Evolutionary conservation across 768 basidiomycete genomes (phyloP), one percentile per base, ranked within the genome.

Genomic region (Macrocybe gigantea): DNA sequence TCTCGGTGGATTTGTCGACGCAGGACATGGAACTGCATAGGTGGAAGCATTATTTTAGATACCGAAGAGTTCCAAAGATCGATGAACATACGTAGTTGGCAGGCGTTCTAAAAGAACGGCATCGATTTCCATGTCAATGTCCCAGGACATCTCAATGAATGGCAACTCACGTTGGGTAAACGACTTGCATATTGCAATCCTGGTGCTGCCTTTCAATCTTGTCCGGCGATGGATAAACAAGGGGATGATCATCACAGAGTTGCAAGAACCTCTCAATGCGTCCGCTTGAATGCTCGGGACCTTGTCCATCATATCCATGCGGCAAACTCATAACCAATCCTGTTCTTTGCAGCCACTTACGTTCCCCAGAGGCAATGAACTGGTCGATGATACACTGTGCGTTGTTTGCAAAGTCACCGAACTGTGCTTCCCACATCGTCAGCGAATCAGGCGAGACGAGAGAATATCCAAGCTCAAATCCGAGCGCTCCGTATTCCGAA

Each of bases 171-270:
- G 93, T 93, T 5, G 93, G 90, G 69, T 98, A 98, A 30, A 95
- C 92, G 55, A 99, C 87, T 70, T 98, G 96, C 91, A 98, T 92
- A 64, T 98, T 99, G 69, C 94, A 96, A 64, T 99, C 96, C 71
- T 99, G 96, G 62, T 97, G 93, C 59, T 96, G 93, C 41, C 96
- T 73, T 61, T 93, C 91, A 51, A 94, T 68, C 74, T 95, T 96
- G 67, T 94, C 82, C 1, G 78, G 78, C 0, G 83, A 82, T 1
- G 95, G 95, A 82, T 82, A 97, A 50, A 85, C 64, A 63, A 93
- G 76, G 5, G 95, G 95, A 63, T 99, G 93, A 58, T 99, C 95
- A 65, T 96, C 95, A 61, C 93, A 96, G 38, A 99, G 81, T 70
- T 98, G 96, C 55, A 99, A 71, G 83, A 97, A 99, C 31, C 96